phyloP scores from a whole-genome alignment of 2,329 filamentous ascomycete genomes.

The Elsinoe australis region DNA sequence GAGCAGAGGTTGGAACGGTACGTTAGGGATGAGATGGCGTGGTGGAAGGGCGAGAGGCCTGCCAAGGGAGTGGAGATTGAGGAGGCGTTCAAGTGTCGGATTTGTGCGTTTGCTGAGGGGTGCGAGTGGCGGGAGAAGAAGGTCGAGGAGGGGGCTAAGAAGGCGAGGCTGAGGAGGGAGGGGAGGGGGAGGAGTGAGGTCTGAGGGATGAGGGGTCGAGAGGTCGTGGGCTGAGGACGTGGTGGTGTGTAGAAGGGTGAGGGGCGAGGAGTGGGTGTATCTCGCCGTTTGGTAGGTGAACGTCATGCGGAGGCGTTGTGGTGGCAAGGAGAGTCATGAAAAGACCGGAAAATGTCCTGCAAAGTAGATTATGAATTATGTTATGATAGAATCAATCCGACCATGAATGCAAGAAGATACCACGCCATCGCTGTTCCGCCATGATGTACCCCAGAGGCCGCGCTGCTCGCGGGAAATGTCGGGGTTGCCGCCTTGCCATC shows the following conservation, averaged over 20 bases:
- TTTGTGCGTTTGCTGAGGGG: slow-evolving; percentile 71
- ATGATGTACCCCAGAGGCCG: no score
- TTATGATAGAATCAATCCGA: no score
- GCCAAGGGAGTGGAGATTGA: slow-evolving; percentile 70
- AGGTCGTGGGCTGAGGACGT: background rate
- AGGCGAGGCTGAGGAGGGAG: slow-evolving; percentile 21
- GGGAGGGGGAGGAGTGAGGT: slow-evolving; percentile 19
- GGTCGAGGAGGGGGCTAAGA: slow-evolving; percentile 49
- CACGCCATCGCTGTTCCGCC: no score
- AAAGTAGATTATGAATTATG: no score
- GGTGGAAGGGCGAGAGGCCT: slow-evolving; percentile 73
- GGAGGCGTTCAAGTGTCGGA: slow-evolving; percentile 80
- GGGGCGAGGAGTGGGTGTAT: background rate
- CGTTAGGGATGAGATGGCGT: slow-evolving; percentile 62
- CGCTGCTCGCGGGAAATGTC: no score
- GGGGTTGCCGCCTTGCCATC: background rate
- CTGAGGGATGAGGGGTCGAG: slow-evolving; percentile 1
- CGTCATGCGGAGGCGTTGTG: no score
- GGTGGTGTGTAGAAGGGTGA: background rate
- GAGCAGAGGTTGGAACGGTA: slow-evolving; percentile 56
- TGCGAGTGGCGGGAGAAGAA: slow-evolving; percentile 72
- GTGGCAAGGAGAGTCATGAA: no score
- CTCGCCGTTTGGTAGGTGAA: no score
- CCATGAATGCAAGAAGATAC: no score
- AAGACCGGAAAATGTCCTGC: no score